A percentile compares a stretch with the other conserved stretches of the same genome.
Evolutionary conservation across 2,329 filamentous ascomycete genomes (phyloP).

Genomic region (Parastagonospora nodorum): DNA sequence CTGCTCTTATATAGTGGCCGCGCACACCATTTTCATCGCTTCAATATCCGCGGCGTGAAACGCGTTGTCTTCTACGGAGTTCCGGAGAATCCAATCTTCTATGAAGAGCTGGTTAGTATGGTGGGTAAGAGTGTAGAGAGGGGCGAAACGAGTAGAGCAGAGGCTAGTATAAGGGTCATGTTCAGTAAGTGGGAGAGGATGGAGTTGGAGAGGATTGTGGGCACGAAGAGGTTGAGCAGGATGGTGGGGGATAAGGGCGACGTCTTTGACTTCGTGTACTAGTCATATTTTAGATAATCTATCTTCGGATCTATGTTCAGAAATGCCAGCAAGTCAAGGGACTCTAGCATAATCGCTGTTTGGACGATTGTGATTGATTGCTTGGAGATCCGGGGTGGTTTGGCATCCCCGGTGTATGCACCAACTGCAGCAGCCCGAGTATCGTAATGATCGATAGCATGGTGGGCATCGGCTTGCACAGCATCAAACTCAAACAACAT

Average conservation of each 20-base stretch:
- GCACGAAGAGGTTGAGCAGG: conserved; percentile 76
- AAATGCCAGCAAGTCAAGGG: too few relatives aligned
- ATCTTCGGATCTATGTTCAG: too few relatives aligned
- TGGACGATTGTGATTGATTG: too few relatives aligned
- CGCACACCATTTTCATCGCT: conserved; percentile 95
- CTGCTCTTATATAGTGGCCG: conserved; percentile 91
- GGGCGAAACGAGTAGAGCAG: conserved; percentile 60
- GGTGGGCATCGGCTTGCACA: too few relatives aligned
- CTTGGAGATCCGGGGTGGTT: too few relatives aligned
- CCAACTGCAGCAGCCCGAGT: too few relatives aligned
- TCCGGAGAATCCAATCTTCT: conserved; percentile 86
- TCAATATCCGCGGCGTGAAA: conserved; percentile 78
- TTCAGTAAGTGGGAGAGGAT: conserved; percentile 91
- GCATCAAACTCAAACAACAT: too few relatives aligned
- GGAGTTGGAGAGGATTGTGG: conserved; percentile 86
- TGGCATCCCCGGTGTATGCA: too few relatives aligned
- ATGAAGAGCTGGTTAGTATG: conserved; percentile 75
- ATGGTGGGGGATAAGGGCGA: conserved; percentile 85
- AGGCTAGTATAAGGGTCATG: conserved; percentile 59
- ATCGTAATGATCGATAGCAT: too few relatives aligned
- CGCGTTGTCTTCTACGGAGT: conserved; percentile 87
- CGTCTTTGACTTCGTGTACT: conserved; percentile 89
- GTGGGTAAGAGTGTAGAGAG: conserved; percentile 60
- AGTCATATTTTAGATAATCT: not conserved
- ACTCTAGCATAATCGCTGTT: too few relatives aligned